Base-by-base conservation (phyloP, 2,329 filamentous ascomycete species). In the Triangularia setosa region DNA sequence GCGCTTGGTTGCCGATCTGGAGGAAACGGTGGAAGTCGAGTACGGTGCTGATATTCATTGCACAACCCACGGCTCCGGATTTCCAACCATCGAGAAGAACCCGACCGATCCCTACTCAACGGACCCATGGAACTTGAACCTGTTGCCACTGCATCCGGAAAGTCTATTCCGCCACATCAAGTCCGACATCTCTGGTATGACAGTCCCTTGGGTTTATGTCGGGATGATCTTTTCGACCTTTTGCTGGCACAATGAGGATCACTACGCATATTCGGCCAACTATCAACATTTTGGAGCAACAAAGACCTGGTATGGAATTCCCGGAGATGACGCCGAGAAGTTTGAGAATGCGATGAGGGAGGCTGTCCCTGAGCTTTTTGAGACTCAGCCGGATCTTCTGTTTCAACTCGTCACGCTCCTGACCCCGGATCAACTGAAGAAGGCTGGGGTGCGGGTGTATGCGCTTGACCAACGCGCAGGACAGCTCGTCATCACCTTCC, bases 181-280 rank as follows among this genome's bases (percentile, higher is more conserved):
- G 76, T 92, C 94, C 0, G 95, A 99, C 73, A 96, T 99, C 61
- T 98, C 95, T 1, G 95, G 95, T 40, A 99, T 99, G 95, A 99
- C 95, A 0, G 94, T 99, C 7, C 95, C 95, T 0, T 99, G 95
- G 95, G 87, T 99, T 3, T 99, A 99, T 74, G 95, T 99, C 3
- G 95, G 95, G 67, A 99, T 99, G 95, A 96, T 96, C 44, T 99
- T 99, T 75, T 99, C 95, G 0, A 98, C 95, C 0, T 99, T 99
- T 74, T 99, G 95, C 77, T 99, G 95, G 95, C 95, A 99, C 75
- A 97, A 97, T 68, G 95, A 99, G 73, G 95, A 99, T 73, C 95
- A 99, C 74, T 97, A 97, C 74, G 90, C 95, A 1, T 99, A 98
- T 75, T 99, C 95, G 0, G 91, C 95, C 60, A 99, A 99, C 70